Conservation (phyloP, 805 yeast genomes). For the Clavispora santaluciae region DNA sequence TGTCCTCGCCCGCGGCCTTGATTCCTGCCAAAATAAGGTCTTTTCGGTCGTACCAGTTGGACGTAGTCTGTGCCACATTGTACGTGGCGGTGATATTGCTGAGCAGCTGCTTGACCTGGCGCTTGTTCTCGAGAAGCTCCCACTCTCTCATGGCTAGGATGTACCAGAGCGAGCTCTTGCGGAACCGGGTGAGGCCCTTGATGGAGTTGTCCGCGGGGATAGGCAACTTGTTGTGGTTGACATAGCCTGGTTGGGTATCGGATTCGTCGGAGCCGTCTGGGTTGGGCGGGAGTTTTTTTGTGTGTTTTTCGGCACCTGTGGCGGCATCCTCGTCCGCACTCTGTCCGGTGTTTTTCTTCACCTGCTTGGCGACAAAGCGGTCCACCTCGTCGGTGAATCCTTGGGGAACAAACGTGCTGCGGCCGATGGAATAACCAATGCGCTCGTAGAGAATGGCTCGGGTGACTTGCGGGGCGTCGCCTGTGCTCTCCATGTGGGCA, state of each 20-base stretch:
- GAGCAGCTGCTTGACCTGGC: slow-evolving; percentile 24
- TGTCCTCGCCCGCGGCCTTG: slow-evolving; percentile 3
- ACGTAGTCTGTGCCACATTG: slow-evolving; percentile 13
- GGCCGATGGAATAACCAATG: slow-evolving; percentile 24
- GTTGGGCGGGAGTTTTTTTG: too few relatives aligned
- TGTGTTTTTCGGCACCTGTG: too few relatives aligned
- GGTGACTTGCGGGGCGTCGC: slow-evolving; percentile 44
- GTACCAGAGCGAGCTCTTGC: slow-evolving; percentile 78
- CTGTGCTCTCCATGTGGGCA: slow-evolving; percentile 33
- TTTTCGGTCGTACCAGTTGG: slow-evolving; percentile 31
- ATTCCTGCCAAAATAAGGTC: slow-evolving; percentile 25
- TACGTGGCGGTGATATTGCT: slow-evolving; percentile 23
- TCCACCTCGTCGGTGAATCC: slow-evolving; percentile 2
- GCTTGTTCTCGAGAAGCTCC: slow-evolving; percentile 27
- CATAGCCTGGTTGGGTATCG: slow-evolving; percentile 18
- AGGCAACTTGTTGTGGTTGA: slow-evolving; percentile 30
- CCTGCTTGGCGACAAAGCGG: background rate
- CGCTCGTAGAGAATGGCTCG: slow-evolving; percentile 41
- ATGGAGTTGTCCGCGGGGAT: slow-evolving; percentile 35
- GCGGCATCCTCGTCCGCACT: slow-evolving; percentile 7
- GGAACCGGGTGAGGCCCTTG: slow-evolving; percentile 52
- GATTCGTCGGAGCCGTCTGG: too few relatives aligned
- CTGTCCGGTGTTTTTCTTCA: background rate
- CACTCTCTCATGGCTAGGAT: slow-evolving; percentile 72
- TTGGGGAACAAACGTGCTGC: slow-evolving; percentile 10